Evolutionary conservation across 202 grass and related monocot genomes (phyloP), one percentile per base, ranked within the genome.

Genomic region (Schoenoplectus triqueter): DNA sequence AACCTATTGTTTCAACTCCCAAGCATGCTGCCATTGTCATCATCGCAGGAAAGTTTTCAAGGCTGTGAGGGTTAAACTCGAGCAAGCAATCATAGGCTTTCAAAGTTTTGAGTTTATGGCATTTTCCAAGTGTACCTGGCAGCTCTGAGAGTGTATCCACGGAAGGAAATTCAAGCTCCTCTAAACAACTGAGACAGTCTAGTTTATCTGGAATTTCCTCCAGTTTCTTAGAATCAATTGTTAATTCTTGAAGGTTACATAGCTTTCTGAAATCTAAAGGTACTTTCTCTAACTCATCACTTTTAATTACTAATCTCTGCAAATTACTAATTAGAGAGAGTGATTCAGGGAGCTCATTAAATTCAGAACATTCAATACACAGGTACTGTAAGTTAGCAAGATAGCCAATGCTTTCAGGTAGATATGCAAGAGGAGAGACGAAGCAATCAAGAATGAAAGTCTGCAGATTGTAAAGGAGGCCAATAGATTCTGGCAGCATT

Each of bases 391-490:
- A 66, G 78, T 66, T 82, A 6, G 41, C 61, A 82, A 82, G 78
- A 55, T 82, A 31, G 31, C 56, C 17, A n/a, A 82, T 82, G 6
- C 55, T 55, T 65, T 82, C 21, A 64, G 57, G 57, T 44, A 82
- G 57, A 41, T 61, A 62, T 20, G 31, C 57, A 14, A 82, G 56
- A 57, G 54, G 54, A 57, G 5, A 10, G 11, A 11, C 2, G 10
- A 10, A 13, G 22, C 78, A 82, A 82, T 82, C 61, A 82, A 82
- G 39, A 41, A 82, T 31, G 7, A 82, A 64, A 1, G 20, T 74
- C 1, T 64, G 64, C 59, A 91, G 18, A 46, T 88, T 64, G 6
- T 22, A 64, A 22, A 64, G 62, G 62, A 22, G 1, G 19, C 19
- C 62, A 64, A 64, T 64, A 81, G 14, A 51, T 82, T 31, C 79